phyloP scores from a whole-genome alignment of 2,329 filamentous ascomycete species.

The Paracoccidioides brasiliensis region DNA sequence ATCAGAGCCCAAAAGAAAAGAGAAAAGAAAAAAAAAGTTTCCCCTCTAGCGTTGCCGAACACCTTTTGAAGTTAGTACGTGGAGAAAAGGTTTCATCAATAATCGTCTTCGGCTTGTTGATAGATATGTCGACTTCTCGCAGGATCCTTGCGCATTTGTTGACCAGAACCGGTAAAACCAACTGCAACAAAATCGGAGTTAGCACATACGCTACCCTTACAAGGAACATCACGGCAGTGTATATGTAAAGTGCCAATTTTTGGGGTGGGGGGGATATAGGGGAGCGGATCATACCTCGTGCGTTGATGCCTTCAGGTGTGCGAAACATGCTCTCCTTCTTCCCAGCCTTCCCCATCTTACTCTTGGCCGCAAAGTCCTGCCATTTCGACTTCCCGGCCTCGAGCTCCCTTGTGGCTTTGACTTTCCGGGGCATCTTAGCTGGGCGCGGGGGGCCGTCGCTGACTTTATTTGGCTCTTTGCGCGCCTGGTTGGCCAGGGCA shows the following conservation, averaged over 20 bases:
- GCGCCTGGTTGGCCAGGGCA: constrained; percentile 50
- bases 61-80: not conserved
- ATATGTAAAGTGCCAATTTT: not conserved
- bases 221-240: not conserved
- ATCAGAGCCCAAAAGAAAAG: not conserved
- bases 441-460: constrained; percentile 46
- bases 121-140: constrained; percentile 74
- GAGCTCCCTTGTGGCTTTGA: constrained; percentile 83
- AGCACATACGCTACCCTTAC: not conserved
- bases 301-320: constrained; percentile 73
- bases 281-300: constrained; percentile 52
- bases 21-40: not conserved
- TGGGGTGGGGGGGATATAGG: not conserved
- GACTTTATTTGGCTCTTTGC: constrained; percentile 50
- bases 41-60: not conserved
- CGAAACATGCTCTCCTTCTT: constrained; percentile 98
- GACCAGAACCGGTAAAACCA: constrained; percentile 89
- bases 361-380: constrained; percentile 80
- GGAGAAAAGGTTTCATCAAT: constrained; percentile 13
- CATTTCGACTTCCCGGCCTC: constrained; percentile 87
- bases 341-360: constrained; percentile 48
- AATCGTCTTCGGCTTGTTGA: constrained; percentile 58
- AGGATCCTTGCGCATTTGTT: constrained; percentile 87
- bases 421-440: constrained; percentile 57
- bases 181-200: constrained; percentile 43